Percentiles rank a stretch among this genome's conserved stretches.
Conservation (phyloP, 2,329 filamentous ascomycete species). For the Fusarium compactum region DNA sequence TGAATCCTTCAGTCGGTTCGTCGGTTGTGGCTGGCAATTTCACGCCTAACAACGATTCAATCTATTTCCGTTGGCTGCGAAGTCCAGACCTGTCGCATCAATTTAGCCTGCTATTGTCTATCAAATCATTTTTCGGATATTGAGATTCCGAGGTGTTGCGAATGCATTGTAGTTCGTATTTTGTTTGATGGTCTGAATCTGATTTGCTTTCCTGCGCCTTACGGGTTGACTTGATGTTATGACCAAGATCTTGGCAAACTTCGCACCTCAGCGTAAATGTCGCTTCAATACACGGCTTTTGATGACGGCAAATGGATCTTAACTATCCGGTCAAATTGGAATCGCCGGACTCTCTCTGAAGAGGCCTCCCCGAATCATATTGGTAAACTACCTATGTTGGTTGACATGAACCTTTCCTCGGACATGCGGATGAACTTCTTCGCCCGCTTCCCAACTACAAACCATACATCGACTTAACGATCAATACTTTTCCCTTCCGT, state of each 20-base stretch:
- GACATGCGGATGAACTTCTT: background rate
- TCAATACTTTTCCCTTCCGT: slow-evolving; percentile 20
- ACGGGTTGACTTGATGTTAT: background rate
- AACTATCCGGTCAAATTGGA: background rate
- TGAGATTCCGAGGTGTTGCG: background rate
- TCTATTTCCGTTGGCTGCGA: background rate
- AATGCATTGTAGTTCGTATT: background rate
- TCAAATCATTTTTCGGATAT: background rate
- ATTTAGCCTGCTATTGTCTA: slow-evolving; percentile 16
- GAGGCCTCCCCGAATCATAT: background rate
- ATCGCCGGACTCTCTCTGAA: background rate
- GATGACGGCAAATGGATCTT: background rate
- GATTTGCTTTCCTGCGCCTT: background rate
- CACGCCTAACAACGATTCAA: background rate
- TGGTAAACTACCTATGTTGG: background rate
- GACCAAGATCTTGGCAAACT: background rate
- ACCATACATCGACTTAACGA: background rate
- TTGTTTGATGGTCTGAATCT: background rate
- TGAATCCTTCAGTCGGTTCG: background rate
- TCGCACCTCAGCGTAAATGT: background rate
- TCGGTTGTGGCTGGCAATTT: slow-evolving; percentile 25
- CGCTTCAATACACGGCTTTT: background rate
- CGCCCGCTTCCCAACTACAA: background rate
- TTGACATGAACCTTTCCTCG: background rate
- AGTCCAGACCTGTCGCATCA: background rate